These are phyloP conservation scores for Malassezia vespertilionis DNA, from an alignment of 1,284 basidiomycete genomes.

Conservation along the genomic window DNA sequence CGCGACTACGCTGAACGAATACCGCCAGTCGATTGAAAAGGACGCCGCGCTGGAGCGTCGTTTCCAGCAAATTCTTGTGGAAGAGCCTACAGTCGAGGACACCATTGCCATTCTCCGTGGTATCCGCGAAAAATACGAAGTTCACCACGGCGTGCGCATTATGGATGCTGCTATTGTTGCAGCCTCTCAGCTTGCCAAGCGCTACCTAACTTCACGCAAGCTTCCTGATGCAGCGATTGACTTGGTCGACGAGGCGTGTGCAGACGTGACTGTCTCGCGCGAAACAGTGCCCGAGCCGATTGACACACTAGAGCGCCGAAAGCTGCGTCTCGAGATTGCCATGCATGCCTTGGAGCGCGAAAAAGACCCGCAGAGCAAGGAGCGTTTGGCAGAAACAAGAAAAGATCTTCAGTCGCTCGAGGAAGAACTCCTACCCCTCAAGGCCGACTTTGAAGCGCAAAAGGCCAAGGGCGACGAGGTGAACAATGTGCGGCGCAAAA, in stretches of 20 bases:
- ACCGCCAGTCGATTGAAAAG: slow-evolving; percentile 89
- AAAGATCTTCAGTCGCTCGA: slow-evolving; percentile 76
- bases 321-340: slow-evolving; percentile 87
- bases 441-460: slow-evolving; percentile 78
- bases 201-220: slow-evolving; percentile 59
- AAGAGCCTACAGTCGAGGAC: slow-evolving; percentile 79
- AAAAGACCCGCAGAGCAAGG: slow-evolving; percentile 80
- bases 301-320: slow-evolving; percentile 81
- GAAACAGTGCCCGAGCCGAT: slow-evolving; percentile 91
- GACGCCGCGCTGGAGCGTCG: slow-evolving; percentile 75
- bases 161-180: slow-evolving; percentile 78
- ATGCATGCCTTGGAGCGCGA: slow-evolving; percentile 73
- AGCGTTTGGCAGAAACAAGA: slow-evolving; percentile 65
- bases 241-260: slow-evolving; percentile 50
- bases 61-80: slow-evolving; percentile 79
- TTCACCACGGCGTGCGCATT: slow-evolving; percentile 59
- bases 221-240: slow-evolving; percentile 48
- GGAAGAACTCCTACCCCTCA: slow-evolving; percentile 77
- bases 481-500: slow-evolving; percentile 64
- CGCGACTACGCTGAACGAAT: slow-evolving; percentile 85
- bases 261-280: slow-evolving; percentile 52
- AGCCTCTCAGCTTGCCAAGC: slow-evolving; percentile 83
- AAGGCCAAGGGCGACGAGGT: slow-evolving; percentile 78
- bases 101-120: slow-evolving; percentile 87
- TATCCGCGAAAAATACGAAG: slow-evolving; percentile 65